Evolutionary conservation across 768 basidiomycete species (phyloP).

Genomic region (Megacollybia marginata): DNA sequence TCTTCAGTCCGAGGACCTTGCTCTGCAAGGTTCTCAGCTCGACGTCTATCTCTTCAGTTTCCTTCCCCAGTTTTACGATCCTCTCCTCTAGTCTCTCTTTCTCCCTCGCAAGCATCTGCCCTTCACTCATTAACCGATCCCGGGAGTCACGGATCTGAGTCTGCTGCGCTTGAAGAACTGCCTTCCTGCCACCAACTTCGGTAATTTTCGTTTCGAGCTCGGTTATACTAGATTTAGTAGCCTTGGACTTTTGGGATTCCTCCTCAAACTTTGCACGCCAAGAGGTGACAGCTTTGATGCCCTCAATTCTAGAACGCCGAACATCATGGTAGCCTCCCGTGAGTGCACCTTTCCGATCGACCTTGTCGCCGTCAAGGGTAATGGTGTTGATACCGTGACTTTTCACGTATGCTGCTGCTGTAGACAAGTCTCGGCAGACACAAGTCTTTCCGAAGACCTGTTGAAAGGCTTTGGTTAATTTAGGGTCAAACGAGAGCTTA

Average conservation of each 20-base stretch:
- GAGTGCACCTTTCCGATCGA: slow-evolving; percentile 91
- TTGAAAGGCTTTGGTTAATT: slow-evolving; percentile 78
- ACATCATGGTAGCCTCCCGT: slow-evolving; percentile 97
- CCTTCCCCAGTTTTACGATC: slow-evolving; percentile 40
- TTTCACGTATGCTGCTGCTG: slow-evolving; percentile 91
- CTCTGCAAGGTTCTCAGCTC: slow-evolving; percentile 40
- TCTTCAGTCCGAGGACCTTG: slow-evolving; percentile 50
- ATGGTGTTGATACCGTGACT: slow-evolving; percentile 95
- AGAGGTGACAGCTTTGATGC: slow-evolving; percentile 63
- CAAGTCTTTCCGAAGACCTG: slow-evolving; percentile 98
- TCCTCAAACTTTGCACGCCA: slow-evolving; percentile 71
- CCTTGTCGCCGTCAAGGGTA: slow-evolving; percentile 95
- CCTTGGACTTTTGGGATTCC: slow-evolving; percentile 56
- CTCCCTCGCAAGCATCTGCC: slow-evolving; percentile 50
- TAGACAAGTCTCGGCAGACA: slow-evolving; percentile 87
- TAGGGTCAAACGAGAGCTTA: slow-evolving; percentile 70
- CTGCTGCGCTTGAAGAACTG: slow-evolving; percentile 62
- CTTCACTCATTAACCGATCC: slow-evolving; percentile 61
- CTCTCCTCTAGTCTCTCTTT: slow-evolving; percentile 57
- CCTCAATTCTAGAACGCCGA: slow-evolving; percentile 83
- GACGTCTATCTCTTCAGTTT: slow-evolving; percentile 40
- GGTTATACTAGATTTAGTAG: slow-evolving; percentile 66
- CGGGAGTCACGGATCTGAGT: slow-evolving; percentile 62
- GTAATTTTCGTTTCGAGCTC: slow-evolving; percentile 86
- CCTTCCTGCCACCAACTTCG: slow-evolving; percentile 60